Evolutionary conservation across 2,329 filamentous ascomycete genomes (phyloP), one percentile per base, ranked within the genome.

Genomic region (Colletotrichum simmondsii): DNA sequence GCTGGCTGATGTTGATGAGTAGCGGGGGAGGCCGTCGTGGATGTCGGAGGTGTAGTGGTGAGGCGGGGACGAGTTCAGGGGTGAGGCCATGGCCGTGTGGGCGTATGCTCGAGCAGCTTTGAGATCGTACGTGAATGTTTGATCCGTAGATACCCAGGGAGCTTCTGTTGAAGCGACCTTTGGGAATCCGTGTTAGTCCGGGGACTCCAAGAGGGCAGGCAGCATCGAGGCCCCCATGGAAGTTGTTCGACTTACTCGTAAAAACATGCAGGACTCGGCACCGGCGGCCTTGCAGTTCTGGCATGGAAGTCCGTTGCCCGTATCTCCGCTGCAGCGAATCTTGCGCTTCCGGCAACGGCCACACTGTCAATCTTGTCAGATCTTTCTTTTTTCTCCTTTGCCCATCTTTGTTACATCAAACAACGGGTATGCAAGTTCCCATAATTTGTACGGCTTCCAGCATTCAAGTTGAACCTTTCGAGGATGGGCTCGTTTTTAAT

Each of bases 261-360:
- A 86, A 79, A 97, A 98, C 70, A 92, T 90, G 80, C 96, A 98
- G 6, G 88, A 85, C 26, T 92, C 89, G 30, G 89, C 85, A 14
- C 93, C 93, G 65, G 95, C 92, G 74, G 87, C 91, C 78, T 91
- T 93, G 85, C 96, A 98, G 81, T 95, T 97, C 12, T 89, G 86
- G 82, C 96, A 98, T n/a, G 92, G 91, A 52, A 86, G 84, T n/a
- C 93, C 93, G 78, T 92, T 90, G 37, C 93, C 93, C 42, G 89
- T 87, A 80, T 98, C 95, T 56, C 96, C 96, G 78, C 94, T 97
- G 85, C 96, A 98, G 77, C 94, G 93, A 78, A 98, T 98, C 87
- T 98, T 98, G 72, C 96, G 91, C 84, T 96, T 95, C 73, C 96
- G 91, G 83, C 96, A 98, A 76, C 96, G 91, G 46, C 91, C 91